Percentiles rank a stretch among this genome's conserved stretches.
Conservation (phyloP, 768 basidiomycete genomes). For the Lactifluus subvellereus region DNA sequence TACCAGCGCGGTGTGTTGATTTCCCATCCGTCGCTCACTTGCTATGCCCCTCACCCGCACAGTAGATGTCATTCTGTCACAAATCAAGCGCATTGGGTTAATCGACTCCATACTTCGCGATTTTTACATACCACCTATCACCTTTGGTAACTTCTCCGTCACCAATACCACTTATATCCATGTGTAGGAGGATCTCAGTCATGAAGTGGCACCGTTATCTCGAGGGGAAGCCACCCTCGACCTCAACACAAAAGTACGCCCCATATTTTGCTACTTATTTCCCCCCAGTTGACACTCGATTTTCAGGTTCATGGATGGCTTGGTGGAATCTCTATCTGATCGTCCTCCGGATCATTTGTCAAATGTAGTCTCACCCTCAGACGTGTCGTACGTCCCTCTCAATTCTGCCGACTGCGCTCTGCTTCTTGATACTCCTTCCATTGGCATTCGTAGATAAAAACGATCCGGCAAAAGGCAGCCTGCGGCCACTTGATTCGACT, state of each 20-base stretch:
- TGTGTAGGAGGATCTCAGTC: slow-evolving; percentile 35
- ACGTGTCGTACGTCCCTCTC: neutral
- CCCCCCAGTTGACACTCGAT: neutral
- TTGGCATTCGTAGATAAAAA: no score
- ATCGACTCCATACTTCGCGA: slow-evolving; percentile 61
- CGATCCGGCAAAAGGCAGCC: no score
- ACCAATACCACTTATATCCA: neutral
- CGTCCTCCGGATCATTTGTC: slow-evolving; percentile 20
- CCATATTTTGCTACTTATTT: neutral
- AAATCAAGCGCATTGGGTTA: slow-evolving; percentile 47
- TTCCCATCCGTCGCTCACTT: neutral
- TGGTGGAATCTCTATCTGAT: slow-evolving; percentile 32
- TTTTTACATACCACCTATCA: slow-evolving; percentile 60
- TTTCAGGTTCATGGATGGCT: slow-evolving; percentile 48
- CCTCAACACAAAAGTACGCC: slow-evolving; percentile 52
- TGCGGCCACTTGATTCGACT: no score
- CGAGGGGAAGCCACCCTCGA: slow-evolving; percentile 70
- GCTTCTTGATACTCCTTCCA: no score
- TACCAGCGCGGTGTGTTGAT: slow-evolving; percentile 52
- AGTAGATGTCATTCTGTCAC: slow-evolving; percentile 27
- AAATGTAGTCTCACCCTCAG: neutral
- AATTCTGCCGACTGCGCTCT: no score
- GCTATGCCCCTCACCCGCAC: neutral
- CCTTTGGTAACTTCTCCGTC: slow-evolving; percentile 43
- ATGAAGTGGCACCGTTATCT: slow-evolving; percentile 49